phyloP scores from a whole-genome alignment of 257 asterid species.

The Knoxia roxburghii region DNA sequence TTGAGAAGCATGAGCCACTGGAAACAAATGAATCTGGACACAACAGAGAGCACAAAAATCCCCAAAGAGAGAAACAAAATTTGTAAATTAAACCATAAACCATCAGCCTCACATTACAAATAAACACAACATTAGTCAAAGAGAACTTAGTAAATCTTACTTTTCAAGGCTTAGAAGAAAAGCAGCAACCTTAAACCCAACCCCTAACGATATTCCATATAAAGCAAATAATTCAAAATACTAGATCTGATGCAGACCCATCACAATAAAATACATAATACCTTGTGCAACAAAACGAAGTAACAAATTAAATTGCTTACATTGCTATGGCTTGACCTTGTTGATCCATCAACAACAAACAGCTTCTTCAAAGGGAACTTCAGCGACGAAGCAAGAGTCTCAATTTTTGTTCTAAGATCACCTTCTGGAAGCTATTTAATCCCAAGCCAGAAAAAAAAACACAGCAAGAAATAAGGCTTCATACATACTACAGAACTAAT shows the following conservation, averaged over 20 bases:
- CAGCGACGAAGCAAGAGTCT: slow-evolving; percentile 81
- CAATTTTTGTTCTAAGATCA: slow-evolving; percentile 79
- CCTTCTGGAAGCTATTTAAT: slow-evolving; percentile 80
- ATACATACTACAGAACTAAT: neutral
- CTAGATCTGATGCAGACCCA: neutral
- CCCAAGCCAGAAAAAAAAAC: slow-evolving; percentile 12
- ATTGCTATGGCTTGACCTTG: slow-evolving; percentile 98
- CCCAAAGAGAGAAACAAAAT: no score
- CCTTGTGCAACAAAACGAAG: slow-evolving; percentile 5
- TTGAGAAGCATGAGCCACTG: no score
- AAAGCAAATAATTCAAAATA: neutral
- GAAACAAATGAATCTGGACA: no score
- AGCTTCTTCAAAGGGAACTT: slow-evolving; percentile 84
- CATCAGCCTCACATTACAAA: neutral
- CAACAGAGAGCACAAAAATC: no score
- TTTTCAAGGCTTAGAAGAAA: neutral
- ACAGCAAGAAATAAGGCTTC: neutral
- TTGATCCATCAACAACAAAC: slow-evolving; percentile 97
- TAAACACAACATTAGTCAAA: neutral
- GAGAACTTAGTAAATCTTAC: neutral
- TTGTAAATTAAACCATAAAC: neutral
- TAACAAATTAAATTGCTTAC: slow-evolving; percentile 42
- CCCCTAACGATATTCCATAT: neutral
- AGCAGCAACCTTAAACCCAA: neutral
- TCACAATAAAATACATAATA: neutral